Conservation (phyloP, 2,329 filamentous ascomycete species). For the Aureobasidium leucospermi region DNA sequence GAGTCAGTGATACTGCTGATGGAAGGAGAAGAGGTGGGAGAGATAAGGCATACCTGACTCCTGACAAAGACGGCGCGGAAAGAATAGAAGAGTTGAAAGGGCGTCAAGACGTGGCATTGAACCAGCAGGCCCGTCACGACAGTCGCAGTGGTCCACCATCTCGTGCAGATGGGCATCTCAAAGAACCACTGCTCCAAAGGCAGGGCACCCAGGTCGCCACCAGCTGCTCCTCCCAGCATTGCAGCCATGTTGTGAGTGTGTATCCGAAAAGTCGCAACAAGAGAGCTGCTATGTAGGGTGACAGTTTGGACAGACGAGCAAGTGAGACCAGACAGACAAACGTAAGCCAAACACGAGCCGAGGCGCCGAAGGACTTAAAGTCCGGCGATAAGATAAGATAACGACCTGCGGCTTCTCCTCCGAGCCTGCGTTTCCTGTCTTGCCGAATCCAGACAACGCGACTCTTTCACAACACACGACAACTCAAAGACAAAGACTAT, state of each 20-base stretch:
- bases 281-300: not conserved
- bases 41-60: constrained; percentile 60
- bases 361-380: not conserved
- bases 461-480: not conserved
- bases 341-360: constrained; percentile 3
- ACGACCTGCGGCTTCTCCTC: not conserved
- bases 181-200: constrained; percentile 97
- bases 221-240: constrained; percentile 31
- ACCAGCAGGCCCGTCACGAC: constrained; percentile 81
- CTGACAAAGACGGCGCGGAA: constrained; percentile 86
- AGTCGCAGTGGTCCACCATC: constrained; percentile 94
- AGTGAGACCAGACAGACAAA: not conserved
- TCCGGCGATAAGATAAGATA: constrained; percentile 10
- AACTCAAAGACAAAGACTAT: not conserved
- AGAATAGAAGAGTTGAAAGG: constrained; percentile 96
- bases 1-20: not conserved
- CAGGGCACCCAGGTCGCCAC: constrained; percentile 47
- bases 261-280: too few relatives aligned
- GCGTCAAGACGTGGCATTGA: constrained; percentile 85
- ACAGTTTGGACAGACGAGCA: not conserved
- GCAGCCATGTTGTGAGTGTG: constrained; percentile 34
- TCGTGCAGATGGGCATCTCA: constrained; percentile 93
- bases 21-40: not conserved
- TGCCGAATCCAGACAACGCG: not conserved
- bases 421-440: not conserved